Percentiles rank a stretch among this genome's conserved stretches.
These are phyloP conservation scores for Neotropicomus parvogracilis DNA, from an alignment of 1,284 basidiomycete species.

Conservation along the genomic window DNA sequence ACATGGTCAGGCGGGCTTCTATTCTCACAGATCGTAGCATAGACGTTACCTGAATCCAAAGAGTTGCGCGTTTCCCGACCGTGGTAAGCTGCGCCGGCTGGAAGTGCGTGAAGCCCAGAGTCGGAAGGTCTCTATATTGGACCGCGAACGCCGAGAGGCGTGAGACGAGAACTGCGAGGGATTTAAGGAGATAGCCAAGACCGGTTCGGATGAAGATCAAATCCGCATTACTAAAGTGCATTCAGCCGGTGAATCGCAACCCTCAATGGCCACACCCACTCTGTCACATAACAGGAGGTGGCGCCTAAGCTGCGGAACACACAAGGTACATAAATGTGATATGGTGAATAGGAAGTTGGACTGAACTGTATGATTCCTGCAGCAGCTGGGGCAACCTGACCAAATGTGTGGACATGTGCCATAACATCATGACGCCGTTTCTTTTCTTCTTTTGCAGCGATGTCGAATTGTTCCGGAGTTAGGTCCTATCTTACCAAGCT, in stretches of 20 bases:
- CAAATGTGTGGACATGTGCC: slow-evolving; percentile 99
- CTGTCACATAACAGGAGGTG: slow-evolving; percentile 98
- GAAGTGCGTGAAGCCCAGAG: slow-evolving; percentile 98
- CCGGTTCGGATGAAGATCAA: slow-evolving; percentile 93
- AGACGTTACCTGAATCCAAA: slow-evolving; percentile 84
- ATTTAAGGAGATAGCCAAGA: slow-evolving; percentile 80
- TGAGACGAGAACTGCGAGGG: slow-evolving; percentile 87
- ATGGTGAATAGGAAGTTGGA: slow-evolving; percentile 6
- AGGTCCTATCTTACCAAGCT: slow-evolving; percentile 50
- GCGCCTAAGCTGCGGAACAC: slow-evolving; percentile 71
- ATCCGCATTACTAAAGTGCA: slow-evolving; percentile 78
- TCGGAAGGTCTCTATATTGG: slow-evolving; percentile 75
- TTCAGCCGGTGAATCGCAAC: slow-evolving; percentile 15
- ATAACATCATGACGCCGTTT: slow-evolving; percentile 98
- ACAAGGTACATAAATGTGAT: slow-evolving; percentile 10
- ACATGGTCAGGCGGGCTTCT: neutral
- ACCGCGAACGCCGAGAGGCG: slow-evolving; percentile 79
- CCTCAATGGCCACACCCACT: slow-evolving; percentile 51
- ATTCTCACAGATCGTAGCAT: slow-evolving; percentile 2
- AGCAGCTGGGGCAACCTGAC: slow-evolving; percentile 88
- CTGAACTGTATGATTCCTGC: slow-evolving; percentile 93
- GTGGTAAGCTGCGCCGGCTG: slow-evolving; percentile 98
- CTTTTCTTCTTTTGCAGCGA: slow-evolving; percentile 94
- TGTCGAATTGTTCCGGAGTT: slow-evolving; percentile 87
- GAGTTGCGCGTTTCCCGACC: slow-evolving; percentile 96